Evolutionary conservation across 176 grass and related monocot species (phyloP).

Genomic region (Oryza nivara): DNA sequence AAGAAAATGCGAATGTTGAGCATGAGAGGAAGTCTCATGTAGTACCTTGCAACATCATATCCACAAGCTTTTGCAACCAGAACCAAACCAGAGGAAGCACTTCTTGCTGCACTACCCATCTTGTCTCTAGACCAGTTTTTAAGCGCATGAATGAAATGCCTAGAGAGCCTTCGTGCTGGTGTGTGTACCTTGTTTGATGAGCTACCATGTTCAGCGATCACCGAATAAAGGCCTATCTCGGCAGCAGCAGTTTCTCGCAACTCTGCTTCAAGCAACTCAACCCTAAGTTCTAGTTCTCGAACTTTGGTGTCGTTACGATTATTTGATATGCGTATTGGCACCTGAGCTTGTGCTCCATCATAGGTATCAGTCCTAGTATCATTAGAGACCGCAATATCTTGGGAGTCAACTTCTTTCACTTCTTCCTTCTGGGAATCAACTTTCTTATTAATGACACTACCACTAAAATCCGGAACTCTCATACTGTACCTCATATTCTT

Average conservation of each 20-base stretch:
- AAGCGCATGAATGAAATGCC: conserved; percentile 70
- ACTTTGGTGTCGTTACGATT: conserved; percentile 70
- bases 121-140: conserved; percentile 75
- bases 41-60: conserved; percentile 92
- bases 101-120: conserved; percentile 82
- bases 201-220: conserved; percentile 87
- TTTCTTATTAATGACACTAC: conserved; percentile 54
- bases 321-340: conserved; percentile 64
- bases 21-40: conserved; percentile 38
- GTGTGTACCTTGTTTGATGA: conserved; percentile 96
- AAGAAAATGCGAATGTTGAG: conserved; percentile 1
- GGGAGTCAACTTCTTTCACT: conserved; percentile 70
- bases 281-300: conserved; percentile 74
- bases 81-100: conserved; percentile 85
- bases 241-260: conserved; percentile 82
- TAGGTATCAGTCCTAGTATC: conserved; percentile 37
- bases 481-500: conserved; percentile 68
- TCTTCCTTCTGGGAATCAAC: conserved; percentile 63
- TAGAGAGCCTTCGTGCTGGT: conserved; percentile 84
- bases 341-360: conserved; percentile 54
- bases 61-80: conserved; percentile 89
- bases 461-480: conserved; percentile 57
- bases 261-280: conserved; percentile 90
- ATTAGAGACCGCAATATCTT: conserved; percentile 50
- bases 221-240: conserved; percentile 89